These are phyloP conservation scores for Tuber melanosporum DNA, from an alignment of 495 filamentous ascomycete genomes.

Conservation along the genomic window DNA sequence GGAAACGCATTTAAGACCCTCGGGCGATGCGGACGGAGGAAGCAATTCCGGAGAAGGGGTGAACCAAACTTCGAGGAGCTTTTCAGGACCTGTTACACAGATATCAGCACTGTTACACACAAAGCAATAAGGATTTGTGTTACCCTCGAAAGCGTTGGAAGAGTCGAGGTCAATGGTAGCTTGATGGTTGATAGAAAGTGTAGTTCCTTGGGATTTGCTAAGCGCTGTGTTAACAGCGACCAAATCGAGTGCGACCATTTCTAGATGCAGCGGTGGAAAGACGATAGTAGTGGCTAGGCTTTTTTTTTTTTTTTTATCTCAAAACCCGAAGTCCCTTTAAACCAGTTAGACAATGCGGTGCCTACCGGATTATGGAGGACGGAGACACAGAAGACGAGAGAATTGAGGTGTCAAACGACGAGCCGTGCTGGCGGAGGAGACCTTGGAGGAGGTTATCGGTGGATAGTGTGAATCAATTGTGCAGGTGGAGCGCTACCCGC, in stretches of 20 bases:
- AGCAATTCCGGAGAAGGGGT: constrained; percentile 68
- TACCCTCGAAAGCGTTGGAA: constrained; percentile 93
- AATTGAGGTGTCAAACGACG: constrained; percentile 54
- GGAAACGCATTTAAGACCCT: constrained; percentile 79
- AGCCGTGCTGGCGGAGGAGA: constrained; percentile 81
- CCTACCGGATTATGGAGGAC: constrained; percentile 48
- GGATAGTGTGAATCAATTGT: constrained; percentile 60
- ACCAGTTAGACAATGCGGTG: constrained; percentile 79
- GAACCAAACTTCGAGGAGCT: constrained; percentile 98
- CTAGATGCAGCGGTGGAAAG: constrained; percentile 56
- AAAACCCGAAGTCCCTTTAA: constrained; percentile 47
- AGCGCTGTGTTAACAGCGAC: constrained; percentile 53
- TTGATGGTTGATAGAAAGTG: constrained; percentile 79
- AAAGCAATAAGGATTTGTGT: neutral
- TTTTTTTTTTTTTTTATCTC: neutral
- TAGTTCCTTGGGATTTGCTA: constrained; percentile 29
- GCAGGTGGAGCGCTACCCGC: constrained; percentile 43
- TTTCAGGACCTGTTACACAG: constrained; percentile 68
- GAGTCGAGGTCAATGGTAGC: constrained; percentile 92
- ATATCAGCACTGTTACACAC: constrained; percentile 11
- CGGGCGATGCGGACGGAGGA: constrained; percentile 60
- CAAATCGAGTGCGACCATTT: constrained; percentile 30
- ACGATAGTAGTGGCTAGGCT: constrained; percentile 53
- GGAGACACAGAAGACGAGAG: constrained; percentile 50
- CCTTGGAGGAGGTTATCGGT: constrained; percentile 70